Percentiles rank a stretch among this genome's conserved stretches.
phyloP scores from a whole-genome alignment of 306 rosid genomes.

The Echinosophora koreensis region DNA sequence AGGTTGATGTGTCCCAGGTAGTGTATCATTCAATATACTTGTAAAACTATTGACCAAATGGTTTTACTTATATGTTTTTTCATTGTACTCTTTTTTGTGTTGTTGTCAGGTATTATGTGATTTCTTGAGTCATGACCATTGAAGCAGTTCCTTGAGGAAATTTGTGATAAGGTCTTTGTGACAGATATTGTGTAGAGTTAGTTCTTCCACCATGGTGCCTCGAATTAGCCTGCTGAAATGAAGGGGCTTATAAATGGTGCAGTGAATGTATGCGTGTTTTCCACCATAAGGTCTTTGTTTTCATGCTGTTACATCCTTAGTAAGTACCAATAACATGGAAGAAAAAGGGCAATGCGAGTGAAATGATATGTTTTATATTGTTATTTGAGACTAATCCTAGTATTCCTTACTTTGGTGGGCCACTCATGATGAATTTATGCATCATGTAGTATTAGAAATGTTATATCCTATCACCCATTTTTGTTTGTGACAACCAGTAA shows the following conservation, averaged over 20 bases:
- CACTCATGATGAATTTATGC: not conserved
- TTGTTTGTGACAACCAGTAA: not conserved
- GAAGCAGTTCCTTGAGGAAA: slow-evolving; percentile 28
- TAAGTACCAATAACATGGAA: not conserved
- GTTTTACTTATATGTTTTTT: not conserved
- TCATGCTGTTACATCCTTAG: not conserved
- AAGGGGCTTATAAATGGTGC: slow-evolving; percentile 25
- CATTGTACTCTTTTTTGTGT: not conserved
- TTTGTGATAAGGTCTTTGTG: not conserved
- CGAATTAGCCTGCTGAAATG: slow-evolving; percentile 18
- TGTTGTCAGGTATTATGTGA: slow-evolving; percentile 35
- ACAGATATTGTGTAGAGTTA: slow-evolving; percentile 31
- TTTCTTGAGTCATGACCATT: slow-evolving; percentile 17
- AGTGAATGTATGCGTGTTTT: not conserved
- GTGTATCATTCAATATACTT: not conserved
- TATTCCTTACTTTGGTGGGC: not conserved
- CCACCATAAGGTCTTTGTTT: not conserved
- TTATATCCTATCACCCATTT: not conserved
- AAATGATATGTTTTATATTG: not conserved
- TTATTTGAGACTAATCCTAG: slow-evolving; percentile 1
- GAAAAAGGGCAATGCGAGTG: not conserved
- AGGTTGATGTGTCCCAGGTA: slow-evolving; percentile 31
- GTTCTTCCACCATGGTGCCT: not conserved
- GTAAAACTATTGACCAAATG: slow-evolving; percentile 5
- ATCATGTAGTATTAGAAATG: not conserved